Evolutionary conservation across 768 basidiomycete species (phyloP).

Genomic region (Hypsizygus marmoreus): DNA sequence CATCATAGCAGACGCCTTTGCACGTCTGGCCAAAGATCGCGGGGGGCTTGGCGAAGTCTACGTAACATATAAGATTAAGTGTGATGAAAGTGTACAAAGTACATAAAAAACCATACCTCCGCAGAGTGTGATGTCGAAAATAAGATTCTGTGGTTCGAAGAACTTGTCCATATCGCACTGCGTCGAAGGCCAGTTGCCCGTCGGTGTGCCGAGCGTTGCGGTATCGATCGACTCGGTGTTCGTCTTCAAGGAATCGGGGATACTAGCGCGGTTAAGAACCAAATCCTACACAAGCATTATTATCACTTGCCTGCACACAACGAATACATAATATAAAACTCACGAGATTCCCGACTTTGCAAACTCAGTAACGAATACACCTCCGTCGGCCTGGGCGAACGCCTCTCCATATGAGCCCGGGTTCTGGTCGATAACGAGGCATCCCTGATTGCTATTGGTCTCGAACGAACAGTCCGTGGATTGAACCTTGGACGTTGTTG

Average conservation of each 20-base stretch:
- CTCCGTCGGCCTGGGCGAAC: conserved; percentile 69
- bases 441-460: conserved; percentile 62
- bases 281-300: conserved; percentile 40
- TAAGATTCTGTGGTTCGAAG: conserved; percentile 65
- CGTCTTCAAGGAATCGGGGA: conserved; percentile 49
- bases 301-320: background rate
- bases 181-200: conserved; percentile 64
- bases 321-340: conserved; percentile 20
- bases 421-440: conserved; percentile 58
- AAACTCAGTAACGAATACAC: conserved; percentile 76
- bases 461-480: conserved; percentile 61
- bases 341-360: conserved; percentile 66
- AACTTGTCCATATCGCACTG: conserved; percentile 54
- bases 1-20: conserved; percentile 65
- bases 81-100: conserved; percentile 10
- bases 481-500: conserved; percentile 49
- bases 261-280: conserved; percentile 62
- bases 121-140: conserved; percentile 76
- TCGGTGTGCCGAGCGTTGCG: conserved; percentile 61
- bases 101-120: conserved; percentile 40
- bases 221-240: conserved; percentile 57
- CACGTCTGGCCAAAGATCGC: conserved; percentile 62
- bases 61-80: background rate
- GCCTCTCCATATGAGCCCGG: conserved; percentile 61
- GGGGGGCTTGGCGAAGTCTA: conserved; percentile 53